Conservation (phyloP, 2,329 filamentous ascomycete genomes). For the Colletotrichum camelliae region DNA sequence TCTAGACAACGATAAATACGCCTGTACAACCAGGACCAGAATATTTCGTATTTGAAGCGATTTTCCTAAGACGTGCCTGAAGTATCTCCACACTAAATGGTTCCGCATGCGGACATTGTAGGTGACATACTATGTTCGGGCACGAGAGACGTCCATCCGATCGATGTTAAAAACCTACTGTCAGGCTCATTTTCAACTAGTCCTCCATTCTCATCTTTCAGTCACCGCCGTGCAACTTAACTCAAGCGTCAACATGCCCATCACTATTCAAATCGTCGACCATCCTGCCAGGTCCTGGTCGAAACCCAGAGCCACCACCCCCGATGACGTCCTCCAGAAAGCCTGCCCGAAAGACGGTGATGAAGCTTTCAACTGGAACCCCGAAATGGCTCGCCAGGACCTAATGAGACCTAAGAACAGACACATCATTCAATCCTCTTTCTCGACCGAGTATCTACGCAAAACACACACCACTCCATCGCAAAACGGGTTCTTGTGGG, state of each 20-base stretch:
- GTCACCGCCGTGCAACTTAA: neutral
- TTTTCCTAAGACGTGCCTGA: neutral
- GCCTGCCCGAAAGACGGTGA: neutral
- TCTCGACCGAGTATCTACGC: neutral
- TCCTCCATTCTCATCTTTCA: neutral
- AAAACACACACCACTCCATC: neutral
- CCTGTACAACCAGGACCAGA: fast-evolving
- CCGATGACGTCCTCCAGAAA: neutral
- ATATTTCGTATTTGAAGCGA: neutral
- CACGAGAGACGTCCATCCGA: neutral
- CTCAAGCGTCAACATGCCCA: neutral
- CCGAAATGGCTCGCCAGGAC: too few species aligned
- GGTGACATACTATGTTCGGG: fast-evolving
- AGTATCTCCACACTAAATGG: neutral
- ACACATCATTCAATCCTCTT: neutral
- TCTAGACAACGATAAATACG: neutral
- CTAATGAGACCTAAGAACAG: too few species aligned
- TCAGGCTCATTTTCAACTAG: neutral
- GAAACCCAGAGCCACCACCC: fast-evolving
- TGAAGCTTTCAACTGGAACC: neutral
- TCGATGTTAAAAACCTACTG: neutral
- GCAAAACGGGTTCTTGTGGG: conserved; percentile 44
- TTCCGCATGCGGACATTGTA: neutral
- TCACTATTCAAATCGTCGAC: neutral
- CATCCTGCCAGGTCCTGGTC: neutral